phyloP scores from a whole-genome alignment of 768 basidiomycete species.

The Calocera viscosa region DNA sequence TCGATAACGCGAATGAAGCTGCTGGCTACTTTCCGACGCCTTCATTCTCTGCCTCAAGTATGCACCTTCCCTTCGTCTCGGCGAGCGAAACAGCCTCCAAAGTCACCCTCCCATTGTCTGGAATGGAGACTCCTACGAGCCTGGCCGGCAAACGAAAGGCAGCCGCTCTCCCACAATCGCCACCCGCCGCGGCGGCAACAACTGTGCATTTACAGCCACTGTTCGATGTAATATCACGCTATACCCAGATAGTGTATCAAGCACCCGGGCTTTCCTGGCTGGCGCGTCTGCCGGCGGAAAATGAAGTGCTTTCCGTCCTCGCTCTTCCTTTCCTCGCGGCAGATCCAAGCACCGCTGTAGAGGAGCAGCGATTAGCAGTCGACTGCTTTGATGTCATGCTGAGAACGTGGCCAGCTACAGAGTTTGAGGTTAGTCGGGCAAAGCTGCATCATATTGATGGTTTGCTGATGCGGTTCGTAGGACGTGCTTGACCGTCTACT shows the following conservation, averaged over 20 bases:
- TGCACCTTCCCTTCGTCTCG: not conserved
- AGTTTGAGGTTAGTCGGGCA: not conserved
- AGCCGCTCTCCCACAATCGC: not conserved
- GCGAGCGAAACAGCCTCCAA: not conserved
- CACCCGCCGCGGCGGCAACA: not conserved
- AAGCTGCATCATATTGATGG: not conserved
- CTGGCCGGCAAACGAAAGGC: not conserved
- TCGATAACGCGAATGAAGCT: not conserved
- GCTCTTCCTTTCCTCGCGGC: not conserved
- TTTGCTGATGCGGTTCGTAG: not conserved
- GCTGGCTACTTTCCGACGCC: not conserved
- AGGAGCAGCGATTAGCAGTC: not conserved
- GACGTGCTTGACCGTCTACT: not conserved
- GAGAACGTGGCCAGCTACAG: not conserved
- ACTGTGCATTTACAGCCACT: not conserved
- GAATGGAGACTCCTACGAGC: not conserved
- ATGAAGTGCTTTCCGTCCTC: not conserved
- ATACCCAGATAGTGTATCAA: not conserved
- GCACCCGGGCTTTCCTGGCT: constrained; percentile 1
- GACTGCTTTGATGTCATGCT: not conserved
- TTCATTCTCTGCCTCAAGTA: not conserved
- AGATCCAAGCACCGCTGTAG: not conserved
- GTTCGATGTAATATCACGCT: not conserved
- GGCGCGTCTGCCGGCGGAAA: not conserved
- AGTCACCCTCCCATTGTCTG: not conserved